Base-by-base conservation (phyloP, 2,329 filamentous ascomycete species). In the Biscogniauxia sp. region DNA sequence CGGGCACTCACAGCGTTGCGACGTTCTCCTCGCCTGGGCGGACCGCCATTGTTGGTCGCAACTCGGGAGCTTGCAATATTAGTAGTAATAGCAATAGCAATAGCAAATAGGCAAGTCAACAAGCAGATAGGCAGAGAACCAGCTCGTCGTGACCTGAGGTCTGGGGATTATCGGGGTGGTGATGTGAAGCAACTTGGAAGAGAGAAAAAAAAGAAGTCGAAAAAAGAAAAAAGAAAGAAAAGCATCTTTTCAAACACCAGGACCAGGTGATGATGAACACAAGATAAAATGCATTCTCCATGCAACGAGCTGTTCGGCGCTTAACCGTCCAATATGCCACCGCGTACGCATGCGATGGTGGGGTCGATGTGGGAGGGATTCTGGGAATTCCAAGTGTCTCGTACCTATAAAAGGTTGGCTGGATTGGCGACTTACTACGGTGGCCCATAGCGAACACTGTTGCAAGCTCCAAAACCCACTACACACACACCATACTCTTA, bases 11-110 rank as follows among this genome's bases (percentile, higher is more conserved):
- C 78, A 81, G 77, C 23, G 78, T 80, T 57, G 78, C 78, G 60
- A 80, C 78, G 60, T 79, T 79, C 67, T 81, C 79, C 66, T 80
- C 79, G 61, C 79, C 78, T 32, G 77, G 77, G 64, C 76, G 73
- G 59, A 76, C 76, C 58, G 79, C 78, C 79, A 81, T 81, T 51
- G 60, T 32, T 70, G 53, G 52, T 61, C 53, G 26, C 52, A 51
- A 61, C 54, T 54, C 11, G 51, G 19, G 28, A 28, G 26, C 9
- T 5, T 28, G 9, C 9, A 9, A 28, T 28, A 5, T 9, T 5
- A 28, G 26, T 9, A 28, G 9, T 9, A 28, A 28, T 28, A 28
- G 26, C 26, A 28, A 28, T 28, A 28, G 26, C 52, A 50, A 53
- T 23, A 54, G 15, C 15, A 54, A 32, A 32, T 11, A 26, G 19